Percentiles rank a stretch among this genome's conserved stretches.
phyloP scores from a whole-genome alignment of 768 basidiomycete species.

The Krasilnikovozyma curviuscula region DNA sequence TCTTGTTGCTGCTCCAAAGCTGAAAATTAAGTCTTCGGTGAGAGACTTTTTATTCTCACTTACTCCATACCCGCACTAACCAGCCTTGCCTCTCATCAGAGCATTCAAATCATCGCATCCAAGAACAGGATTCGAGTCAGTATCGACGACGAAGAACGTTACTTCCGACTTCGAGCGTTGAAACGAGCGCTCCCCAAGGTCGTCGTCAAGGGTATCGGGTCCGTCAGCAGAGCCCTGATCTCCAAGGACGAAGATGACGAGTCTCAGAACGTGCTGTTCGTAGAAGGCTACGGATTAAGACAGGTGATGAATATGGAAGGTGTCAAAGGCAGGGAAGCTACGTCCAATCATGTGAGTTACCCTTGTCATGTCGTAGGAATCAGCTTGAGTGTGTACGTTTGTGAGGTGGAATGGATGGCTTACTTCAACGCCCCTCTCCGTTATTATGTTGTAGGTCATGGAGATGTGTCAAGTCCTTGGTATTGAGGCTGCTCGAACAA shows the following conservation, averaged over 20 bases:
- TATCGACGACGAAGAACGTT: slow-evolving; percentile 27
- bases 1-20: slow-evolving; percentile 63
- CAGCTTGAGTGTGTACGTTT: too few species aligned
- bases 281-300: slow-evolving; percentile 91
- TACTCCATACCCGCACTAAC: slow-evolving; percentile 36
- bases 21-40: slow-evolving; percentile 54
- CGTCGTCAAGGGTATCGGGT: slow-evolving; percentile 80
- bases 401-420: too few species aligned
- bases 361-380: not conserved
- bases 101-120: slow-evolving; percentile 23
- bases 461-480: slow-evolving; percentile 90
- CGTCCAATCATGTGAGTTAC: slow-evolving; percentile 56
- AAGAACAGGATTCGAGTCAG: slow-evolving; percentile 29
- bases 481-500: slow-evolving; percentile 83
- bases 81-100: slow-evolving; percentile 1
- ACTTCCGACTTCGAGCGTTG: slow-evolving; percentile 48
- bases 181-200: slow-evolving; percentile 67
- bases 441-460: slow-evolving; percentile 34
- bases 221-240: slow-evolving; percentile 82
- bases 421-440: not conserved
- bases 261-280: slow-evolving; percentile 74
- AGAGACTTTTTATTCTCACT: not conserved
- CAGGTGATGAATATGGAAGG: slow-evolving; percentile 96
- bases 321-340: slow-evolving; percentile 76
- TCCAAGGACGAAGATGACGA: slow-evolving; percentile 84